Base-by-base conservation (phyloP, 192 early-diverging fungal species). In the Geranomyces michiganensis region DNA sequence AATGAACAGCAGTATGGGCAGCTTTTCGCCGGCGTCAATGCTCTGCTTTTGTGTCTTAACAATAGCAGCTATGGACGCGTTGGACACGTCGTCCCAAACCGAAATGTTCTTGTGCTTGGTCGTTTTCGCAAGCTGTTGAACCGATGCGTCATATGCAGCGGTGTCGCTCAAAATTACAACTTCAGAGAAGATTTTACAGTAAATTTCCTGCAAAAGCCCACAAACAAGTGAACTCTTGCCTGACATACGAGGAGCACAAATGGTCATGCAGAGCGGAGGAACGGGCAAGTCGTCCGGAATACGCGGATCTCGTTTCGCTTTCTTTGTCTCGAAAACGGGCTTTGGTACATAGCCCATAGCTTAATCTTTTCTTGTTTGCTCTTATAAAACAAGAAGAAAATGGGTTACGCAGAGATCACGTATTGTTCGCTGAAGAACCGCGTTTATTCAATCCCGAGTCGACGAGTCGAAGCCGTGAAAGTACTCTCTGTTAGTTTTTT, bases 51-150 rank as follows among this genome's bases (percentile, higher is more conserved):
- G 70, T 19, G 17, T 33, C 29, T 62, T 46, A 10, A 71, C 24
- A 36, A 71, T 71, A 10, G n/a, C 61, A 10, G 41, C 47, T 7
- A 71, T 71, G 21, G 26, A 29, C 10, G 32, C 60, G 33, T 71
- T 71, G n/a, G 59, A 31, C 15, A 71, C 70, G 10, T 71, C 70
- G 46, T 64, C 61, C 14, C 27, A 48, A 3, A 62, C 7, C 26
- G 27, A 63, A 29, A 71, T 71, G 61, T 71, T 71, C 59, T 51
- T 64, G 29, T 71, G 70, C 36, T 48, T 48, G 15, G 68, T 69
- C 9, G 17, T 71, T 41, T 71, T 62, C 8, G 61, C 58, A 15
- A 71, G 30, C 29, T 62, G 24, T 17, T 27, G 12, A 14, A 71
- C 33, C 1, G 44, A 49, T 8, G 41, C n/a, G 44, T 73, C 71